These are phyloP conservation scores for Spergularia bocconei DNA, from an alignment of 148 eudicot genomes.

Conservation along the genomic window DNA sequence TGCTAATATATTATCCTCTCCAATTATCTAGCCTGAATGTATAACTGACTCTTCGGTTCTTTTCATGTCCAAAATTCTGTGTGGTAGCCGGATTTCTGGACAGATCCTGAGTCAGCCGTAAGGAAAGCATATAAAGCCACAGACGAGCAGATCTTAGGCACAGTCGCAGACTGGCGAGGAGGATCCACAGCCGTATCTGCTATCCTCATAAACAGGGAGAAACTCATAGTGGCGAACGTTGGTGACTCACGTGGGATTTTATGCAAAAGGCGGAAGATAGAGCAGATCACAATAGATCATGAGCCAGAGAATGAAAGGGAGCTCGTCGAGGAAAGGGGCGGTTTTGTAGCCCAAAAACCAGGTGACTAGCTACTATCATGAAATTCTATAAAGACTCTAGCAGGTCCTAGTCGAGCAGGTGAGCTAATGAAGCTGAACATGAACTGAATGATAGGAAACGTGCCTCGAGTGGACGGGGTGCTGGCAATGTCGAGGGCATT, in stretches of 20 bases:
- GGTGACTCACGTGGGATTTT: slow-evolving; percentile 52
- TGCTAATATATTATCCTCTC: too few species aligned
- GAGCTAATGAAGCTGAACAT: neutral
- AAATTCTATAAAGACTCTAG: too few species aligned
- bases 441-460: slow-evolving; percentile 31
- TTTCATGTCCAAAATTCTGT: neutral
- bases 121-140: slow-evolving; percentile 45
- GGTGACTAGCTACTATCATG: slow-evolving; percentile 24
- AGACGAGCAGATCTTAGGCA: slow-evolving; percentile 45
- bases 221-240: slow-evolving; percentile 61
- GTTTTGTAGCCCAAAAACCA: slow-evolving; percentile 42
- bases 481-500: slow-evolving; percentile 62
- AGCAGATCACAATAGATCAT: slow-evolving; percentile 55
- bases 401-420: neutral
- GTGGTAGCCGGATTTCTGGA: slow-evolving; percentile 55
- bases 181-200: slow-evolving; percentile 59
- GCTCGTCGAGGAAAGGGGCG: slow-evolving; percentile 53
- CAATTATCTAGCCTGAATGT: too few species aligned
- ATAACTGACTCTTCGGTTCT: too few species aligned
- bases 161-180: slow-evolving; percentile 40
- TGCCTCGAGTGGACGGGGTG: slow-evolving; percentile 51
- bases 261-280: slow-evolving; percentile 34
- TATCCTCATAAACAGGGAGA: slow-evolving; percentile 42
- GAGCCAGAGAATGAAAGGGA: slow-evolving; percentile 53
- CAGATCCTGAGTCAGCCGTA: slow-evolving; percentile 41